These are phyloP conservation scores for Macrophomina phaseolina DNA, from an alignment of 2,329 filamentous ascomycete genomes.

Conservation along the genomic window DNA sequence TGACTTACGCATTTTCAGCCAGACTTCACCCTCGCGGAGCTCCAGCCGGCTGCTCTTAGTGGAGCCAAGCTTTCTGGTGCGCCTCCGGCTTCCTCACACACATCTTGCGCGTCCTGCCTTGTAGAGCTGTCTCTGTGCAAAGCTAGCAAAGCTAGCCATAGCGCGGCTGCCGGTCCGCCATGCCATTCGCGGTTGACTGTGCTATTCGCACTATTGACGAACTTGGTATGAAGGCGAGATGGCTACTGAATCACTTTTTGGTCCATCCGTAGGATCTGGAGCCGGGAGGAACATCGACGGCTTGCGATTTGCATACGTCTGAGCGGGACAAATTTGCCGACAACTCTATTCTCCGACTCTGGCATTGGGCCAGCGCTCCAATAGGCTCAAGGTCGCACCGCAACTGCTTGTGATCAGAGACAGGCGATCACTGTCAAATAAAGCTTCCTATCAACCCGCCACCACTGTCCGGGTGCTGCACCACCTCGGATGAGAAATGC, in stretches of 20 bases:
- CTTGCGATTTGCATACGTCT: slow-evolving; percentile 14
- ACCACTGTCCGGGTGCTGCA: neutral
- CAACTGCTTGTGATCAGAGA: slow-evolving; percentile 3
- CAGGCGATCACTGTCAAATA: slow-evolving; percentile 23
- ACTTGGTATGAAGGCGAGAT: neutral
- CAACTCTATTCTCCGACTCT: slow-evolving; percentile 24
- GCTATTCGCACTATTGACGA: neutral
- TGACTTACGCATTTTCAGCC: slow-evolving; percentile 11
- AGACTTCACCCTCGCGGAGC: slow-evolving; percentile 6
- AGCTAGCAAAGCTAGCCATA: slow-evolving; percentile 12
- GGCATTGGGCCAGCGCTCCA: neutral
- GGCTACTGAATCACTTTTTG: neutral
- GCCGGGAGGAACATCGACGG: neutral
- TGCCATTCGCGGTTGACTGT: neutral
- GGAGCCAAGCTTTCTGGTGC: slow-evolving; percentile 17
- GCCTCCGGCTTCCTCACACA: slow-evolving; percentile 18
- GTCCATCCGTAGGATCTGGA: neutral
- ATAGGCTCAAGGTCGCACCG: neutral
- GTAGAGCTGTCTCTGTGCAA: neutral
- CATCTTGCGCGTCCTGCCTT: neutral
- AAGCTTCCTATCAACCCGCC: slow-evolving; percentile 17
- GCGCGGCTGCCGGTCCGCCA: slow-evolving; percentile 12
- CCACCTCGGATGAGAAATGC: slow-evolving; percentile 3
- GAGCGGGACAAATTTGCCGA: slow-evolving; percentile 8
- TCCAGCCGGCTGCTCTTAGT: slow-evolving; percentile 9